Conservation (phyloP, 148 eudicot species). For the Bassia scoparia region DNA sequence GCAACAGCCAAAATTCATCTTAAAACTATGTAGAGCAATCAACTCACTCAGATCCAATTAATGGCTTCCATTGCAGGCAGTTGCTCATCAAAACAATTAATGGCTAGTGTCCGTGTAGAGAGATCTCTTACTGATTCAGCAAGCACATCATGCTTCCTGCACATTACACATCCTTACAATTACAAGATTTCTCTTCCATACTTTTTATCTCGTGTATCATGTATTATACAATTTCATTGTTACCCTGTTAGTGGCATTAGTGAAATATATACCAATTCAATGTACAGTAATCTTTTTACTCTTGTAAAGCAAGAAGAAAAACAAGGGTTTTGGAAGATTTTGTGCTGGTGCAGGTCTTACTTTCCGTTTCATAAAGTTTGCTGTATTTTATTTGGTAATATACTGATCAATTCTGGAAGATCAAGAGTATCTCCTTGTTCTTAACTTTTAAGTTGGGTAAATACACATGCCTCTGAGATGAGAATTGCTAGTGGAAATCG, state of each 20-base stretch:
- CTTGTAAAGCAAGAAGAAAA: neutral
- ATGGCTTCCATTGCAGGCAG: conserved; percentile 70
- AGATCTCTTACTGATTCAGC: no score
- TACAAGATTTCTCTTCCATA: neutral
- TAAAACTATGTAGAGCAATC: no score
- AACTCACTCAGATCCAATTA: no score
- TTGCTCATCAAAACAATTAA: conserved; percentile 26
- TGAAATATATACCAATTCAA: neutral
- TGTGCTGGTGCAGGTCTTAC: neutral
- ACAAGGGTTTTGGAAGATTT: neutral
- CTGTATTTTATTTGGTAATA: neutral
- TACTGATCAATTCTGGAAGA: no score
- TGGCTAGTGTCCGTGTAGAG: neutral
- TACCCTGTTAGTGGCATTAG: neutral
- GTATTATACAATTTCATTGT: neutral
- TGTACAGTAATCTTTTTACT: neutral
- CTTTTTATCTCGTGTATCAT: neutral
- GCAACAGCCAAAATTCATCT: no score
- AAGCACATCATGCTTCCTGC: no score
- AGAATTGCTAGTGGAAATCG: neutral
- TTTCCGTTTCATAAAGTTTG: neutral
- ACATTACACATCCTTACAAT: neutral
- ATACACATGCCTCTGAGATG: neutral
- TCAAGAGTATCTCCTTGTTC: neutral
- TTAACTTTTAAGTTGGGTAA: neutral